phyloP scores from a whole-genome alignment of 2,329 filamentous ascomycete genomes.

The Diplodia seriata region DNA sequence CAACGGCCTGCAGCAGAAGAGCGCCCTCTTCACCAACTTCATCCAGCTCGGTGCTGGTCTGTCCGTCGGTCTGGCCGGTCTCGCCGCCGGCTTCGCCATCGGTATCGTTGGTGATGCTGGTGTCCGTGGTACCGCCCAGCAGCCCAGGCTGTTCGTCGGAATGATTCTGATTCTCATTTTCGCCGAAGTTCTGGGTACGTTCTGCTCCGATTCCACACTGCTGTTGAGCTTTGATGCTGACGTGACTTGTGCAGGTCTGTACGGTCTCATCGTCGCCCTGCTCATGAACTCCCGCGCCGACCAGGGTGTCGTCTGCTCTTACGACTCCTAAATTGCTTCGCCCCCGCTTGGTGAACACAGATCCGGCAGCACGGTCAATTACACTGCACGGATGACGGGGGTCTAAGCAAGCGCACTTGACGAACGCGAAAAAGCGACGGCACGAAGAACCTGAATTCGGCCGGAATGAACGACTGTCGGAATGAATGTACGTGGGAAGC shows the following conservation, averaged over 20 bases:
- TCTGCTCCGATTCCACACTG: neutral
- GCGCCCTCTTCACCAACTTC: slow-evolving; percentile 59
- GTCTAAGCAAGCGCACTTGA: slow-evolving; percentile 1
- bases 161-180: slow-evolving; percentile 99
- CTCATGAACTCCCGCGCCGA: slow-evolving; percentile 95
- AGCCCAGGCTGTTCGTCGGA: slow-evolving; percentile 88
- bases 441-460: neutral
- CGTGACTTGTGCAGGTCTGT: slow-evolving; percentile 72
- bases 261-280: slow-evolving; percentile 97
- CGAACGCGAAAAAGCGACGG: neutral
- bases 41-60: slow-evolving; percentile 62
- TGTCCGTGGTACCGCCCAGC: slow-evolving; percentile 85
- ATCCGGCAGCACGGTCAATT: slow-evolving; percentile 31
- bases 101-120: slow-evolving; percentile 75
- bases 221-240: slow-evolving; percentile 29
- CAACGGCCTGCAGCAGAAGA: slow-evolving; percentile 57
- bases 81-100: slow-evolving; percentile 84
- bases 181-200: slow-evolving; percentile 94
- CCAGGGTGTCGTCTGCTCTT: slow-evolving; percentile 32
- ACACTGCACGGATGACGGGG: slow-evolving; percentile 29
- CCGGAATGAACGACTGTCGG: slow-evolving; percentile 17
- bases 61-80: slow-evolving; percentile 77
- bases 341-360: neutral
- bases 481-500: slow-evolving; percentile 4
- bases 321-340: slow-evolving; percentile 31